Percentiles rank a stretch among this genome's conserved stretches.
These are phyloP conservation scores for Penicillium herquei DNA, from an alignment of 495 filamentous ascomycete species.

Conservation along the genomic window DNA sequence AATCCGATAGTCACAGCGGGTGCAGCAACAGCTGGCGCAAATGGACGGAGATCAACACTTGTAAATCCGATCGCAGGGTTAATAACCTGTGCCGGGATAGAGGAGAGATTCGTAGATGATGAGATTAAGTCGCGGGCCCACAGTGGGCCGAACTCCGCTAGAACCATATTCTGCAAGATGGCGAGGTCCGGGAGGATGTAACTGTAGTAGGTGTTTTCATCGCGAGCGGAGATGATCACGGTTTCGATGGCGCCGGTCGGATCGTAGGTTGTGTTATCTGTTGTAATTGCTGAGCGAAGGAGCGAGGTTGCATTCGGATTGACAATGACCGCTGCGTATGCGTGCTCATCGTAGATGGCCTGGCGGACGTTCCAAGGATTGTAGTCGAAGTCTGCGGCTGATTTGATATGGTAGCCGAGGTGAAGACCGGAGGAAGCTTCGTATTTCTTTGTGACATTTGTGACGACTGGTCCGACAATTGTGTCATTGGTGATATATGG, in stretches of 20 bases:
- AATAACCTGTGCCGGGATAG: conserved; percentile 52
- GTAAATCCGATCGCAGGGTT: conserved; percentile 65
- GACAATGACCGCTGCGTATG: conserved; percentile 64
- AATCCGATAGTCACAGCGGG: conserved; percentile 65
- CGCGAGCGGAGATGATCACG: conserved; percentile 57
- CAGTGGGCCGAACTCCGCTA: conserved; percentile 48
- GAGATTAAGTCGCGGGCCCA: conserved; percentile 43
- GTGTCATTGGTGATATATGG: conserved; percentile 48
- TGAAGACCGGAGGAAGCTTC: conserved; percentile 27
- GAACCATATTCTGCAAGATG: conserved; percentile 42
- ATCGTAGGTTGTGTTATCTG: conserved; percentile 61
- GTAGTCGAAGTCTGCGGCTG: conserved; percentile 53
- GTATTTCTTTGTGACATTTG: conserved; percentile 36
- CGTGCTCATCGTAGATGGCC: conserved; percentile 59
- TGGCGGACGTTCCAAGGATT: conserved; percentile 60
- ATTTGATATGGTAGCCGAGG: conserved; percentile 51
- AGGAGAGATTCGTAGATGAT: conserved; percentile 36
- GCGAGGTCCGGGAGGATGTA: conserved; percentile 56
- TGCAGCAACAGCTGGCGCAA: conserved; percentile 52
- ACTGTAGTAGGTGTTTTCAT: conserved; percentile 50
- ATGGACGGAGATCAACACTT: conserved; percentile 60
- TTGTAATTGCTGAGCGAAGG: conserved; percentile 54
- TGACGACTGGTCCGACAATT: conserved; percentile 57
- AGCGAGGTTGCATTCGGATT: conserved; percentile 64
- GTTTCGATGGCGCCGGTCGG: conserved; percentile 61